Conservation (phyloP, 768 basidiomycete genomes). For the Mycena floridula region DNA sequence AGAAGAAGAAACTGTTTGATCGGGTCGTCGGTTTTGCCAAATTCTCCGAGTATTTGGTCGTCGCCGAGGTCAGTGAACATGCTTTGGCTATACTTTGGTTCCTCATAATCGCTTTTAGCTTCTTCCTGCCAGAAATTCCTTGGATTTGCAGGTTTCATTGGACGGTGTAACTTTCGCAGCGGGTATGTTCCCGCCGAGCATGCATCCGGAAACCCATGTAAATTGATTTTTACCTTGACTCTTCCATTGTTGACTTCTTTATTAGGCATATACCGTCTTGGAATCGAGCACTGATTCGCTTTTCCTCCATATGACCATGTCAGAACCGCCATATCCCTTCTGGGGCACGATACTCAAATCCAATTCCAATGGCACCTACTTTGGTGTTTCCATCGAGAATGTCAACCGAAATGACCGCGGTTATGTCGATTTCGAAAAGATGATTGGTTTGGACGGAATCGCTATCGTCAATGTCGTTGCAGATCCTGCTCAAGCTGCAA, state of each 20-base stretch:
- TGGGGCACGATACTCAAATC: conserved; percentile 95
- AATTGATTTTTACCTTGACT: conserved; percentile 42
- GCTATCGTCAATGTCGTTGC: conserved; percentile 88
- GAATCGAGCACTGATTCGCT: conserved; percentile 92
- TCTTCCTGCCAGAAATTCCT: too few relatives aligned
- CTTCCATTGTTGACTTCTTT: conserved; percentile 26
- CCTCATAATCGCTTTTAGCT: too few relatives aligned
- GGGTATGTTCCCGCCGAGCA: conserved; percentile 85
- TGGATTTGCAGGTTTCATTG: conserved; percentile 90
- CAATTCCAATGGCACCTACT: conserved; percentile 98
- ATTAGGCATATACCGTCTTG: conserved; percentile 90
- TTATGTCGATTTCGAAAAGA: conserved; percentile 97
- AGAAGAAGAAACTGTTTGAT: conserved; percentile 75
- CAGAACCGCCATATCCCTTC: conserved; percentile 60
- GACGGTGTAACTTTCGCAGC: conserved; percentile 83
- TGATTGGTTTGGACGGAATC: conserved; percentile 93
- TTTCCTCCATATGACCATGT: conserved; percentile 95
- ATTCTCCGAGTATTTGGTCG: conserved; percentile 94
- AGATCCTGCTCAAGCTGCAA: conserved; percentile 68
- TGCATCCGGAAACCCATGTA: conserved; percentile 89
- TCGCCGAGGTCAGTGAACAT: conserved; percentile 77
- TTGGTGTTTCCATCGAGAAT: conserved; percentile 76
- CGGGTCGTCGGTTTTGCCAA: conserved; percentile 92
- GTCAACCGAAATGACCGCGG: conserved; percentile 88
- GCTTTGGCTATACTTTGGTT: conserved; percentile 56